Base-by-base conservation (phyloP, 768 basidiomycete genomes). In the Boletus huronensis region DNA sequence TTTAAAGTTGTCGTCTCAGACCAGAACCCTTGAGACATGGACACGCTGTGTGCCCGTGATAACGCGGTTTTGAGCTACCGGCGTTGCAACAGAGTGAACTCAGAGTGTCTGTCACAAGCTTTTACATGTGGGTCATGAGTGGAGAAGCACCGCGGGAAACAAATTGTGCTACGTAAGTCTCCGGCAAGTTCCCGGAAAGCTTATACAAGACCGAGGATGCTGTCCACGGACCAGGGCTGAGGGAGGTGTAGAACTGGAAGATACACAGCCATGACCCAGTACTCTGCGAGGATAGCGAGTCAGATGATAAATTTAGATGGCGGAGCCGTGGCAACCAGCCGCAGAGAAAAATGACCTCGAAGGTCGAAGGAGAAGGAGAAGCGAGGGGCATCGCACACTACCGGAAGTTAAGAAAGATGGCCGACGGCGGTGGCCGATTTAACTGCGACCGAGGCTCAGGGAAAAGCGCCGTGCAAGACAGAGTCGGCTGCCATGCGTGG, bases 101-200 rank as follows among this genome's bases (percentile, higher is more conserved):
- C n/a, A n/a, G n/a, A n/a, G n/a, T 9, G 32, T 14, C 6, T 17
- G 8, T 19, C 19, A 19, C 19, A 39, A 19, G 19, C 11, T 16
- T 5, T 34, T 34, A 16, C 16, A 35, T 16, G 16, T 35, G 34
- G 34, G 32, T 32, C 32, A 16, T 14, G 3, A 14, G 31, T 34
- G 10, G 14, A 16, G 34, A 34, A 16, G 34, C 16, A 47, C 8
- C 8, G 21, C 17, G 19, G 17, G 23, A 60, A 49, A 53, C 40
- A 42, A 52, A 19, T n/a, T 14, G n/a, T 61, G n/a, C 45, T 53
- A 63, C 60, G 44, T 62, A 62, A 61, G 28, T 29, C 34, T 17
- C 47, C 17, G 46, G 56, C 43, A 32, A 60, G 28, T 41, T 38
- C 31, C 31, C n/a, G 34, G 14, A 42, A 21, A 5, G 29, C 14